A percentile compares a stretch with the other conserved stretches of the same genome.
Conservation (phyloP, 1,284 basidiomycete species). For the Omphalotus olearius region DNA sequence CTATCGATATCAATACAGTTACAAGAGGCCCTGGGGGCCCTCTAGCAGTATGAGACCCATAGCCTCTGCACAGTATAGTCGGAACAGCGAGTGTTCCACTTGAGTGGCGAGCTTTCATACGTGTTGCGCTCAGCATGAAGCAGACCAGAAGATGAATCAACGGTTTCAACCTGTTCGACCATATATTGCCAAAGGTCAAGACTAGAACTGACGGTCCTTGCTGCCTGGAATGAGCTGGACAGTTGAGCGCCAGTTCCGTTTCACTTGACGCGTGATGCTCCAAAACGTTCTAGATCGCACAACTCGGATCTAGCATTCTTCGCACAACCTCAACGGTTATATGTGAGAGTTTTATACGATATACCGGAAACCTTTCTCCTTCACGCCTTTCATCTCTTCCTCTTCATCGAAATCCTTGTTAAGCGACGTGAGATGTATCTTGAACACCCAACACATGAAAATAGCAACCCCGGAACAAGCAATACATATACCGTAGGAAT, state of each 20-base stretch:
- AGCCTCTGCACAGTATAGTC: too few species aligned
- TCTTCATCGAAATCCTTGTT: constrained; percentile 31
- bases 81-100: too few species aligned
- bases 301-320: neutral
- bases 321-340: neutral
- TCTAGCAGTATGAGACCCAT: too few species aligned
- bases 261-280: too few species aligned
- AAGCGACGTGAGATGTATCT: constrained; percentile 25
- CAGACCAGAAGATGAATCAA: too few species aligned
- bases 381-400: constrained; percentile 27
- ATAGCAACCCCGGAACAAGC: constrained; percentile 36
- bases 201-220: too few species aligned
- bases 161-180: too few species aligned
- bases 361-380: constrained; percentile 34
- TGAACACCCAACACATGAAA: constrained; percentile 46
- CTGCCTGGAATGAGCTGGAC: too few species aligned
- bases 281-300: neutral
- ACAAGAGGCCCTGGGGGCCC: neutral
- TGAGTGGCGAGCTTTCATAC: too few species aligned
- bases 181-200: too few species aligned
- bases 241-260: too few species aligned
- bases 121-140: too few species aligned
- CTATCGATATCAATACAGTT: neutral
- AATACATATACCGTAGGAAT: constrained; percentile 43
- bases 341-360: constrained; percentile 22